Percentiles rank a stretch among this genome's conserved stretches.
Conservation (phyloP, 208 protist species). For the Trypanosoma cruzi region DNA sequence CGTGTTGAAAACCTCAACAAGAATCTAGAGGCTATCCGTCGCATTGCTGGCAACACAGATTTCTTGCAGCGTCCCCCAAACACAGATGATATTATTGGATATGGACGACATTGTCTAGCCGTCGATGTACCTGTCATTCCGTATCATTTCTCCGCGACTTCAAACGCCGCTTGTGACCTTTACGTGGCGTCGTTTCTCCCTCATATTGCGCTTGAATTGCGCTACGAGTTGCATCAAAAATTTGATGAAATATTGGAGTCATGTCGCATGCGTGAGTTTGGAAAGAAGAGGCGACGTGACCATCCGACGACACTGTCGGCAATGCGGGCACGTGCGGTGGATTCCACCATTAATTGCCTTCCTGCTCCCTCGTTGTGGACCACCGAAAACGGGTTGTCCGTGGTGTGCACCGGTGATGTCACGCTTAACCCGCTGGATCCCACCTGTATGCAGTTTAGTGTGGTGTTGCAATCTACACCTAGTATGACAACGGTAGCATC, state of each 20-base stretch:
- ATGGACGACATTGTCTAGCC: conserved; percentile 44
- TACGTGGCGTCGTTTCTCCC: conserved; percentile 69
- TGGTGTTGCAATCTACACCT: background rate
- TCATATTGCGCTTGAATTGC: conserved; percentile 83
- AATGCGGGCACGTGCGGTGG: background rate
- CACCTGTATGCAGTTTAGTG: conserved; percentile 19
- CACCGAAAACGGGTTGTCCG: conserved; percentile 9
- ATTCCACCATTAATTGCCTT: conserved; percentile 2
- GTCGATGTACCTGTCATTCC: conserved; percentile 56
- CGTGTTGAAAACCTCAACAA: conserved; percentile 35
- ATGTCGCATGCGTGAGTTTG: conserved; percentile 1
- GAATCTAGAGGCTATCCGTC: conserved; percentile 30
- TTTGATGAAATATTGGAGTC: conserved; percentile 42
- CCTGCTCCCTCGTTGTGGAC: conserved; percentile 21
- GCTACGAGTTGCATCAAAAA: conserved; percentile 44
- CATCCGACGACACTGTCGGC: background rate
- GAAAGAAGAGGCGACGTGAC: background rate
- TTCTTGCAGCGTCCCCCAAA: conserved; percentile 28
- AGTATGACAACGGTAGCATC: background rate
- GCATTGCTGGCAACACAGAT: conserved; percentile 53
- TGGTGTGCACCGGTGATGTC: conserved; percentile 12
- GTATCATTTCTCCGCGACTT: conserved; percentile 39
- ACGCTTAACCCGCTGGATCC: conserved; percentile 8
- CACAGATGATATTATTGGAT: conserved; percentile 74
- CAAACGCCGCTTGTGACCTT: conserved; percentile 3